Base-by-base conservation (phyloP, 768 basidiomycete species). In the Artomyces pyxidatus region DNA sequence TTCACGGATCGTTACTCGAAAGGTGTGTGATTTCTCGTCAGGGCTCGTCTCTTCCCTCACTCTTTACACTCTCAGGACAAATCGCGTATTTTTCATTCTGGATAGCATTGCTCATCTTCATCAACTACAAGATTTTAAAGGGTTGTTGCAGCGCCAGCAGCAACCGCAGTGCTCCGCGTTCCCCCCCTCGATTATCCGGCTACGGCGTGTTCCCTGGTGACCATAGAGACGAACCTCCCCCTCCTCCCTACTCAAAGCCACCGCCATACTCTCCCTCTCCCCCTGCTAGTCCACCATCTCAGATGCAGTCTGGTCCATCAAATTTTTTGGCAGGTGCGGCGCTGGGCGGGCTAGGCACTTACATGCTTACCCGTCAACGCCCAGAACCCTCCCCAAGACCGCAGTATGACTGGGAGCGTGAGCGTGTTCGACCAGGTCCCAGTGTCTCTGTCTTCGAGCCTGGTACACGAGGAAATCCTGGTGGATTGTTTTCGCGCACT, bases 281-380 rank as follows among this genome's bases (percentile, higher is more conserved):
- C 14, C 51, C 48, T 8, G 40, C 50, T 45, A 42, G 22, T 62
- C 60, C 22, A 65, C 65, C 48, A 54, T 21, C 38, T 3, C 42
- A 48, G 30, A 29, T 7, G 26, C 39, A 17, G 23, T 35, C 22
- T 19, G 37, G 22, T 21, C 49, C 47, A 19, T 37, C 12, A 16
- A 23, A 46, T 3, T 93, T 95, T 62, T 93, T 83, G 86, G 83
- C 86, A 1, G 92, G 92, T 3, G 79, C 87, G 6, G 77, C 79
- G 1, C 58, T 85, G 1, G 93, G 89, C 6, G 84, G 83, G 22
- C 62, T 86, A 2, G 85, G 81, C 2, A 76, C 80, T 23, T 77
- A 77, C 52, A 57, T 81, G 2, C 68, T 73, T 65, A 82, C 57
- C 51, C 46, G 57, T 19, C 53, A 50, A 37, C 58, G 52, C 50